A percentile compares a stretch with the other conserved stretches of the same genome.
phyloP scores from a whole-genome alignment of 108 stramenopile species.

The Cyclotella baltica region DNA sequence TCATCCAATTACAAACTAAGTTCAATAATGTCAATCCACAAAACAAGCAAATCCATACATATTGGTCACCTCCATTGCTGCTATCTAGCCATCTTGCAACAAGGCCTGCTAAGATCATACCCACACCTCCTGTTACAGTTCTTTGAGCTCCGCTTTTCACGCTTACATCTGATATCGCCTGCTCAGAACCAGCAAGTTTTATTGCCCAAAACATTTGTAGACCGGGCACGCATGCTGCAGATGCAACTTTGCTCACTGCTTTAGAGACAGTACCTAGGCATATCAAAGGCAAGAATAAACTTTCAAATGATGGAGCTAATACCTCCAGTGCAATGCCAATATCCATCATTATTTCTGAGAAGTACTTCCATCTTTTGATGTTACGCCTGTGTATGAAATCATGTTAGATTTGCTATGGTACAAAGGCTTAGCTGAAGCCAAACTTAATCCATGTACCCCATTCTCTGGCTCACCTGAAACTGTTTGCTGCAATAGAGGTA shows the following conservation, averaged over 20 bases:
- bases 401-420: too few relatives aligned
- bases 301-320: slow-evolving; percentile 59
- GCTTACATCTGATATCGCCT: slow-evolving; percentile 47
- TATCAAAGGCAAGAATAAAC: slow-evolving; percentile 71
- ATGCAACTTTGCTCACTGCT: slow-evolving; percentile 85
- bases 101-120: slow-evolving; percentile 73
- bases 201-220: slow-evolving; percentile 84
- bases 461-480: too few relatives aligned
- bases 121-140: slow-evolving; percentile 78
- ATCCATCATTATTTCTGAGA: slow-evolving; percentile 84
- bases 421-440: too few relatives aligned
- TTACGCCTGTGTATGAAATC: too few relatives aligned
- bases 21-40: slow-evolving; percentile 65
- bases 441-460: too few relatives aligned
- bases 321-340: slow-evolving; percentile 85
- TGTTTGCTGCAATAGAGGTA: slow-evolving; percentile 65
- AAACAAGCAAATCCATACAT: slow-evolving; percentile 66
- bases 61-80: slow-evolving; percentile 40
- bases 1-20: slow-evolving; percentile 67
- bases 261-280: slow-evolving; percentile 82
- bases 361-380: slow-evolving; percentile 82
- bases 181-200: slow-evolving; percentile 59
- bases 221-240: slow-evolving; percentile 78
- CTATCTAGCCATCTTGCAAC: slow-evolving; percentile 57
- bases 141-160: slow-evolving; percentile 88